A percentile compares a stretch with the other conserved stretches of the same genome.
Conservation (phyloP, 352 stramenopile species). For the Phytophthora pini region DNA sequence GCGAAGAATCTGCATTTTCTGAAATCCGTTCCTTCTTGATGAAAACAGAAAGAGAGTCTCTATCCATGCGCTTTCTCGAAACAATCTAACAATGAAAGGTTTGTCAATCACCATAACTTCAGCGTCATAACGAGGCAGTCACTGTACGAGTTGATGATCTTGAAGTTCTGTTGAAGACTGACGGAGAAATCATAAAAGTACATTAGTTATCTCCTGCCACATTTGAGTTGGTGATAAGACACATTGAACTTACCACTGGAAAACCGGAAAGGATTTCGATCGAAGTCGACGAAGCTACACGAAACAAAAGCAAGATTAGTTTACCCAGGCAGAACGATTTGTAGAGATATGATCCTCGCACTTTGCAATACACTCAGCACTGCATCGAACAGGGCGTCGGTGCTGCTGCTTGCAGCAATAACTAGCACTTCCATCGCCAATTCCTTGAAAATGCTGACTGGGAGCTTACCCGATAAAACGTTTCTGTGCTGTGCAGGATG, state of each 20-base stretch:
- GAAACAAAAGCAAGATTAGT: constrained; percentile 15
- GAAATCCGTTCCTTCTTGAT: constrained; percentile 3
- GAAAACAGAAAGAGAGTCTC: constrained; percentile 13
- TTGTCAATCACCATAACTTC: not conserved
- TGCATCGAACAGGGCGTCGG: constrained; percentile 27
- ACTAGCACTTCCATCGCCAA: constrained; percentile 46
- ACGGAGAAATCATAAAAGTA: not conserved
- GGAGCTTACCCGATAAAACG: constrained; percentile 3
- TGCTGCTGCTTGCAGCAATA: constrained; percentile 30
- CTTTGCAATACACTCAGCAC: constrained; percentile 37
- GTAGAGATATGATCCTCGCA: constrained; percentile 10
- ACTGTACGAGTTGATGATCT: constrained; percentile 34
- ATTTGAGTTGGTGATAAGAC: not conserved
- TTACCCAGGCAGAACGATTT: not conserved
- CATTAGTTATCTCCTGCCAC: not conserved
- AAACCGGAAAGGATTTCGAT: constrained; percentile 40
- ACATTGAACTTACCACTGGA: constrained; percentile 25
- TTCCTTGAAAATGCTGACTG: constrained; percentile 2
- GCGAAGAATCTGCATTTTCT: not conserved
- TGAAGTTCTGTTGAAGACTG: constrained; percentile 24
- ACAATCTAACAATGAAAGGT: constrained; percentile 20
- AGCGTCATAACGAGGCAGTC: not conserved
- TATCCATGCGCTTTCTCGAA: constrained; percentile 22
- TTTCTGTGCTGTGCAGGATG: constrained; percentile 3
- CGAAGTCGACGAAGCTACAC: constrained; percentile 24